A percentile compares a stretch with the other conserved stretches of the same genome.
phyloP scores from a whole-genome alignment of 345 rosid genomes.

The Boechera stricta region DNA sequence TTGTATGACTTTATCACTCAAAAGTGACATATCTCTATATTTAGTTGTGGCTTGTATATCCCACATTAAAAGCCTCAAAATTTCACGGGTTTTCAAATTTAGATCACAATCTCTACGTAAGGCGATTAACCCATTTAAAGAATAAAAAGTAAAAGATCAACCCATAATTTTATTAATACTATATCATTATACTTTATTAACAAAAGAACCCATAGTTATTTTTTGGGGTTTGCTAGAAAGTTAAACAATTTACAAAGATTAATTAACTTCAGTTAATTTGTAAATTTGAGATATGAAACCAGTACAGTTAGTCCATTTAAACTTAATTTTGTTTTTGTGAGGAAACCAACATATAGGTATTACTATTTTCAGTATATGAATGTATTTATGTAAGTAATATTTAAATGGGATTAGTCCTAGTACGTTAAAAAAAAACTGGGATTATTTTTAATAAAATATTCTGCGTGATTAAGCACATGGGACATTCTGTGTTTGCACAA shows the following conservation, averaged over 20 bases:
- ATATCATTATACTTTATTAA: background rate
- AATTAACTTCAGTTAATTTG: background rate
- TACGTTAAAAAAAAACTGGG: background rate
- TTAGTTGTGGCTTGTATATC: background rate
- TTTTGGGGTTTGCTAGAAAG: background rate
- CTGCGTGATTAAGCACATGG: constrained; percentile 43
- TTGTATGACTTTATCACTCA: background rate
- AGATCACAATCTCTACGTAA: background rate
- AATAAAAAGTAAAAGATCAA: too few species aligned
- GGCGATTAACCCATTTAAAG: too few species aligned
- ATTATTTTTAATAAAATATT: constrained; percentile 7
- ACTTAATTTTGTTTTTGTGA: background rate
- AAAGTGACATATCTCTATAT: background rate
- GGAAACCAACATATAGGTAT: background rate
- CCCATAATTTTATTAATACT: too few species aligned
- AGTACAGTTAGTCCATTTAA: background rate
- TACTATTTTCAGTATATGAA: background rate
- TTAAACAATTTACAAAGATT: background rate
- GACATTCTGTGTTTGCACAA: constrained; percentile 47
- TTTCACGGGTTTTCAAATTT: background rate
- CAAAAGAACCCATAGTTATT: background rate
- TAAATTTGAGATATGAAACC: background rate
- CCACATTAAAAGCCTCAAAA: background rate
- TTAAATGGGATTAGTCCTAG: background rate
- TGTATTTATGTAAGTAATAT: background rate